These are phyloP conservation scores for Dipodascus geniculatus DNA, from an alignment of 805 yeast species.

Conservation along the genomic window DNA sequence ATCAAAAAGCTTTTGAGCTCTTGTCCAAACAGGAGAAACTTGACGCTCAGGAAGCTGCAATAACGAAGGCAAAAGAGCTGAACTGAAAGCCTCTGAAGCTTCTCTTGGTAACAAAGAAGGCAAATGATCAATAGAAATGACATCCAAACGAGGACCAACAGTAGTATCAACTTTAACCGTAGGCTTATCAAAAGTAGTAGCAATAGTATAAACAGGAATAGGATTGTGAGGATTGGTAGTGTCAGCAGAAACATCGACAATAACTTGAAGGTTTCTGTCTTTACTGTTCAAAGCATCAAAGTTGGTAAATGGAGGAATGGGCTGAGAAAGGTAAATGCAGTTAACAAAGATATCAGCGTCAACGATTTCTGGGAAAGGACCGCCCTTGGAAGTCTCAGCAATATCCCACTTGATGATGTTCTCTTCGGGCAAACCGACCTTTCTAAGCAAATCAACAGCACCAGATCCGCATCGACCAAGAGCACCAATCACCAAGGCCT, in stretches of 20 bases:
- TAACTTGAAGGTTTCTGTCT: conserved; percentile 72
- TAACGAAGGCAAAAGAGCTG: conserved; percentile 81
- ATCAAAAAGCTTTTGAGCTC: conserved; percentile 74
- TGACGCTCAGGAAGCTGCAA: conserved; percentile 73
- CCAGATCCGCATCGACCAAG: conserved; percentile 98
- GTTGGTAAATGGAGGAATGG: conserved; percentile 86
- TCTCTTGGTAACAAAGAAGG: conserved; percentile 96
- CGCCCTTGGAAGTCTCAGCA: conserved; percentile 92
- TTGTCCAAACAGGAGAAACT: conserved; percentile 81
- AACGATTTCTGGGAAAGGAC: conserved; percentile 91
- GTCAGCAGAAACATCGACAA: conserved; percentile 97
- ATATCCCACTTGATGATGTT: conserved; percentile 92
- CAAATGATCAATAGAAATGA: conserved; percentile 89
- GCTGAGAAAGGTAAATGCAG: conserved; percentile 88
- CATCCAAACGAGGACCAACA: conserved; percentile 77
- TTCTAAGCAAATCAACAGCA: conserved; percentile 72
- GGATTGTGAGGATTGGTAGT: conserved; percentile 98
- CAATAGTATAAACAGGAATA: conserved; percentile 81
- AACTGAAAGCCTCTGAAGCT: conserved; percentile 83
- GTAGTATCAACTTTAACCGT: conserved; percentile 74
- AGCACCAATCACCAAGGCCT: conserved; percentile 86
- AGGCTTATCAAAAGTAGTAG: conserved; percentile 85
- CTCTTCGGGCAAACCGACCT: conserved; percentile 78
- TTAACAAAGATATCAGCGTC: conserved; percentile 81
- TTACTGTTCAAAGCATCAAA: conserved; percentile 50